Evolutionary conservation across 129 eudicot species (phyloP), one percentile per base, ranked within the genome.

Genomic region (Dittrichia graveolens): DNA sequence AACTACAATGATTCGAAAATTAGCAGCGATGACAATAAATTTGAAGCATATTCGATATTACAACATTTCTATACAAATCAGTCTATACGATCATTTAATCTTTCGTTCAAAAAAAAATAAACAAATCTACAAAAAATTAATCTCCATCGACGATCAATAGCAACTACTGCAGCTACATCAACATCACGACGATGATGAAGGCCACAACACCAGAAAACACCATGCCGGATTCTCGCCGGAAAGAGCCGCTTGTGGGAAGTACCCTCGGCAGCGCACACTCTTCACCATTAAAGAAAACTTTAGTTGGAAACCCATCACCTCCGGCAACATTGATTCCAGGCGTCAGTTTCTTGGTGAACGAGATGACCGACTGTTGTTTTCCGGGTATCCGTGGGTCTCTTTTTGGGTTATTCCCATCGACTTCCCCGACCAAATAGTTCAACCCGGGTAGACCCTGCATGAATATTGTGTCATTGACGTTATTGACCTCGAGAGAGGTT

Each of bases 341-440:
- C 2, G 87, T 84, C 74, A 39, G 24, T 66, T 81, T 90, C 89
- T 94, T 94, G 0, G 86, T 87, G 69, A 94, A 94, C 19, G 98
- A 90, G 57, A 94, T 82, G 40, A 94, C 96, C 0, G 98, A 94
- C 69, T 94, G 98, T 56, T 94, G 98, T 80, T 94, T 94, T 8
- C 98, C 98, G 0, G 98, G 98, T 0, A 90, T 79, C 12, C 95
- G 34, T 4, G 89, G 96, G 65, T 86, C 96, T 66, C 47, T 82
- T 14, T 72, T 40, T 3, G 89, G 91, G 13, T 79, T 73, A 0
- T 80, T 46, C 5, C 86, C 93, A 4, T 90, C 91, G 8, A 81
- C 55, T 75, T 94, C 96, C 12, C 81, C 98, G 7, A 90, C 92
- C 6, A 94, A 69, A 80, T 94, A 94, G 76, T 94, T 94, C 76